Conservation (phyloP, 345 rosid genomes). For the Eucalyptus polyanthemos region DNA sequence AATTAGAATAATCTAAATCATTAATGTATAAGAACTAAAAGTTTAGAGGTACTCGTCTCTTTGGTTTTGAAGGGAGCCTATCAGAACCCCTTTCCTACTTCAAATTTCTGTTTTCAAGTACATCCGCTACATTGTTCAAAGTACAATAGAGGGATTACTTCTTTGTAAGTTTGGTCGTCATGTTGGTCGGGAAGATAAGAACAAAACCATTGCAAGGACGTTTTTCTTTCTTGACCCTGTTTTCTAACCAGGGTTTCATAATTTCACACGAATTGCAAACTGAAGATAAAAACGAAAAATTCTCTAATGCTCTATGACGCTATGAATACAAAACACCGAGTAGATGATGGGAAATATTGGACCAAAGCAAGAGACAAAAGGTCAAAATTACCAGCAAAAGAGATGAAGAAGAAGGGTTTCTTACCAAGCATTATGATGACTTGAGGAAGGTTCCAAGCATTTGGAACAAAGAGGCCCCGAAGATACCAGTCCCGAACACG, state of each 20-base stretch:
- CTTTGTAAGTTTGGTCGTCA: background rate
- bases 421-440: slow-evolving; percentile 22
- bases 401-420: background rate
- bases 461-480: slow-evolving; percentile 35
- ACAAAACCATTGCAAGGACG: background rate
- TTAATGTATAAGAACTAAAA: background rate
- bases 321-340: background rate
- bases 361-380: background rate
- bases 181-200: background rate
- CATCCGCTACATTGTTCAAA: background rate
- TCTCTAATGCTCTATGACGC: background rate
- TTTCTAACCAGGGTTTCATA: background rate
- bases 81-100: background rate
- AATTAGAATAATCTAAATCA: background rate
- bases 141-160: background rate
- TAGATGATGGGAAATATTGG: background rate
- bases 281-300: background rate
- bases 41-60: background rate
- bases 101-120: background rate
- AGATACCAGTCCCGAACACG: slow-evolving; percentile 39
- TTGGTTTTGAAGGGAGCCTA: background rate
- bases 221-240: background rate
- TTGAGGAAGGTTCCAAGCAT: slow-evolving; percentile 21
- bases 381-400: background rate
- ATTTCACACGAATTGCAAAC: background rate